Percentiles rank a stretch among this genome's conserved stretches.
Conservation (phyloP, 768 basidiomycete genomes). For the Trametes meyenii region DNA sequence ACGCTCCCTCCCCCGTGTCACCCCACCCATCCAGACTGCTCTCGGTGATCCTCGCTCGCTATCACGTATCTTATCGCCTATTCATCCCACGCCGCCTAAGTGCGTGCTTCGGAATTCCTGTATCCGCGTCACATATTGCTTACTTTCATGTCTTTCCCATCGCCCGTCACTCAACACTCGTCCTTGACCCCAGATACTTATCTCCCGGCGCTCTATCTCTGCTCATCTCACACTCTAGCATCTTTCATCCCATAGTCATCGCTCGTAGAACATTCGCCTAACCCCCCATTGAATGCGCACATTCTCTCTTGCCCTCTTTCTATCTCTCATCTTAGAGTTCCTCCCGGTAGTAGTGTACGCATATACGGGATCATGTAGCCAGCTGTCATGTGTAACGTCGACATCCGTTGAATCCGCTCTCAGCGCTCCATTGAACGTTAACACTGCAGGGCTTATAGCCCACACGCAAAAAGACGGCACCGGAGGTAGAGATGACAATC, state of each 20-base stretch:
- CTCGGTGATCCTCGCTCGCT: neutral
- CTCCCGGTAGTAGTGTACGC: neutral
- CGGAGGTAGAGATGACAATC: no score
- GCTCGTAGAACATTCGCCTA: no score
- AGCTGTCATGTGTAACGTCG: slow-evolving; percentile 3
- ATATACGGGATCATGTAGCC: slow-evolving; percentile 3
- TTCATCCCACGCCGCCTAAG: no score
- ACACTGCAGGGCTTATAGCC: no score
- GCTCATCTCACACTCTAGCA: neutral
- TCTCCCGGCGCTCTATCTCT: no score
- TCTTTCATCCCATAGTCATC: neutral
- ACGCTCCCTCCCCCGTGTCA: no score
- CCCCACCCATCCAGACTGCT: neutral
- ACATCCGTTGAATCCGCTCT: neutral
- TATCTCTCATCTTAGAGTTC: neutral
- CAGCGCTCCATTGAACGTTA: no score
- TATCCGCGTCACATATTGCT: neutral
- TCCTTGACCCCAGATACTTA: neutral
- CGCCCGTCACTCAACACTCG: neutral
- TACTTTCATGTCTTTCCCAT: neutral
- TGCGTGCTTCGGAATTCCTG: neutral
- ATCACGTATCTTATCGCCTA: neutral
- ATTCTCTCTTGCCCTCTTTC: neutral
- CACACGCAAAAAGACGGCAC: no score
- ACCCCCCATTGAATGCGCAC: no score